phyloP scores from a whole-genome alignment of 768 basidiomycete species.

The Mycena venus region DNA sequence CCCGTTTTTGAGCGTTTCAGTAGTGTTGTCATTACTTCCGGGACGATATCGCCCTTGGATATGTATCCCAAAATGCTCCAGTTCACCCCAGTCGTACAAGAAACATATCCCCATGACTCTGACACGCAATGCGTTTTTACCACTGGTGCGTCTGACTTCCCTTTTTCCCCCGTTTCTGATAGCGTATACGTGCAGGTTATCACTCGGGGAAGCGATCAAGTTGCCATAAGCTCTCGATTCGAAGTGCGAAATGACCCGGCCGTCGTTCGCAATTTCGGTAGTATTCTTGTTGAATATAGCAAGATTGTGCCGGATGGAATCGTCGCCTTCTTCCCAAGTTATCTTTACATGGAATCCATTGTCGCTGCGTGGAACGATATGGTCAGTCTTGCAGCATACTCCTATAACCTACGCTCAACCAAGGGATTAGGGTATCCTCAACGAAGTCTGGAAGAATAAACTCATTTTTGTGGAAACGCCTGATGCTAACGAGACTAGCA shows the following conservation, averaged over 20 bases:
- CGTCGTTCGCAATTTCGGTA: constrained; percentile 98
- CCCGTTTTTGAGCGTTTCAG: constrained; percentile 99
- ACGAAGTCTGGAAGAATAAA: constrained; percentile 99
- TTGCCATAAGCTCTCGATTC: constrained; percentile 97
- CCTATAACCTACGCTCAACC: background rate
- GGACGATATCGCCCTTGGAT: constrained; percentile 97
- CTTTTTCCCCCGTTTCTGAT: background rate
- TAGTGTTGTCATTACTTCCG: constrained; percentile 98
- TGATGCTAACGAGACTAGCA: constrained; percentile 98
- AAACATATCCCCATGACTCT: constrained; percentile 99
- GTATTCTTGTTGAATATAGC: constrained; percentile 97
- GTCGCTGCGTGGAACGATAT: constrained; percentile 99
- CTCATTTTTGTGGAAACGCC: constrained; percentile 99
- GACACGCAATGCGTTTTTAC: constrained; percentile 95
- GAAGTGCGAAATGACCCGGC: constrained; percentile 99
- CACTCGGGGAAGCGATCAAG: constrained; percentile 97
- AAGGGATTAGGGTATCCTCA: constrained; percentile 87
- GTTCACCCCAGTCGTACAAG: constrained; percentile 96
- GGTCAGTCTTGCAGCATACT: constrained; percentile 67
- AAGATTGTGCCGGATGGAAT: constrained; percentile 98
- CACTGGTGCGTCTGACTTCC: constrained; percentile 70
- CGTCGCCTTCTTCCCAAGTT: constrained; percentile 99
- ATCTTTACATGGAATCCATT: constrained; percentile 99
- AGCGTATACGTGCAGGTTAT: constrained; percentile 80
- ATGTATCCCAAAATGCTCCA: constrained; percentile 99